phyloP scores from a whole-genome alignment of 495 filamentous ascomycete species.

The Talaromyces wortmannii region DNA sequence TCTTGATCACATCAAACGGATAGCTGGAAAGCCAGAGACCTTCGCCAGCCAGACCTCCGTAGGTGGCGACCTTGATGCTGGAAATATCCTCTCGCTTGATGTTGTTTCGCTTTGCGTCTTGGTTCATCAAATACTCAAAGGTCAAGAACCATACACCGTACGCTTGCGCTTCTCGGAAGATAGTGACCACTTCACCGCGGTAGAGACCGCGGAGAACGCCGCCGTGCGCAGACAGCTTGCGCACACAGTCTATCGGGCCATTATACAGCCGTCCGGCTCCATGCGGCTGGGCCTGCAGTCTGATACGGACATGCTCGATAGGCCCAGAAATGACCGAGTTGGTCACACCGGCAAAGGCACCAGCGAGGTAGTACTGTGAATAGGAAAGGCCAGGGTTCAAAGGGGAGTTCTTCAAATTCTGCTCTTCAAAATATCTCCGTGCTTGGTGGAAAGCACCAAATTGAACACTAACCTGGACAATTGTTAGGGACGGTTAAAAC shows the following conservation, averaged over 20 bases:
- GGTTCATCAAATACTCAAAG: slow-evolving; percentile 95
- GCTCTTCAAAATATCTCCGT: slow-evolving; percentile 72
- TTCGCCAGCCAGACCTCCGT: slow-evolving; percentile 91
- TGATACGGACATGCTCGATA: slow-evolving; percentile 96
- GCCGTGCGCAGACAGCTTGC: slow-evolving; percentile 63
- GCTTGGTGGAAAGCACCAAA: slow-evolving; percentile 96
- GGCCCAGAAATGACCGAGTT: slow-evolving; percentile 85
- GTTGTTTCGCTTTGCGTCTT: slow-evolving; percentile 68
- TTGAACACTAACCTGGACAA: slow-evolving; percentile 73
- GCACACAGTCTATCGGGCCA: slow-evolving; percentile 85
- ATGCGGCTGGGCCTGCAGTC: slow-evolving; percentile 96
- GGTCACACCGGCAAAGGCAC: slow-evolving; percentile 86
- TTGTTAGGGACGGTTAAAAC: background rate
- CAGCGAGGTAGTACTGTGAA: slow-evolving; percentile 80
- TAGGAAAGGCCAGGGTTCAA: slow-evolving; percentile 54
- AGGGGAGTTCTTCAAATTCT: slow-evolving; percentile 52
- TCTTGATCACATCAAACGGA: slow-evolving; percentile 96
- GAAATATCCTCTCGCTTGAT: slow-evolving; percentile 70
- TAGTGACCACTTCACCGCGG: slow-evolving; percentile 78
- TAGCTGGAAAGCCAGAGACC: slow-evolving; percentile 89
- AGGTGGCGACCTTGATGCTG: slow-evolving; percentile 78
- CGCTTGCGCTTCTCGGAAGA: slow-evolving; percentile 84
- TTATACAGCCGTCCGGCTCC: slow-evolving; percentile 68
- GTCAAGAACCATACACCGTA: slow-evolving; percentile 94
- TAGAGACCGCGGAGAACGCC: slow-evolving; percentile 70